phyloP scores from a whole-genome alignment of 179 eudicot species.

The Silene vulgaris region DNA sequence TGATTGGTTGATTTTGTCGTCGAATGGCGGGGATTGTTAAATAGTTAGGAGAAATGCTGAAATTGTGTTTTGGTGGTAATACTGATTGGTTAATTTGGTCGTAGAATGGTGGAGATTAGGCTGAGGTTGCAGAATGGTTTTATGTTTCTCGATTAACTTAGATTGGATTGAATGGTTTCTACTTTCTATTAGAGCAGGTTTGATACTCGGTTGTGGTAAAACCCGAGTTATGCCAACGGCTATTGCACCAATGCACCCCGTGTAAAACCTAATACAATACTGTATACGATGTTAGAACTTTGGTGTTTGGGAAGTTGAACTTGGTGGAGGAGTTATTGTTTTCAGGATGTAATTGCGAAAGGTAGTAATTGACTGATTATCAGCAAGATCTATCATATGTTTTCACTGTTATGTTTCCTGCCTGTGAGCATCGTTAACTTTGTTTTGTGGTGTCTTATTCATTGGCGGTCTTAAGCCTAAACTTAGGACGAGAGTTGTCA shows the following conservation, averaged over 20 bases:
- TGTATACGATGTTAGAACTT: background rate
- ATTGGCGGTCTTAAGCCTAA: no score
- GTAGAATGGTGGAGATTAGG: background rate
- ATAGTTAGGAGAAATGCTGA: background rate
- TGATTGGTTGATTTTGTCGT: no score
- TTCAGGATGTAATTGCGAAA: no score
- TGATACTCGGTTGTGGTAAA: background rate
- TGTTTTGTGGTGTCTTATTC: no score
- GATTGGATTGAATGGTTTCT: background rate
- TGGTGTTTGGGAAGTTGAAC: background rate
- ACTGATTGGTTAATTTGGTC: background rate
- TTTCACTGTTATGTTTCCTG: no score
- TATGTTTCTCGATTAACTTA: background rate
- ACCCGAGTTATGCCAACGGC: no score
- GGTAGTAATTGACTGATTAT: no score
- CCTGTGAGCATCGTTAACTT: no score
- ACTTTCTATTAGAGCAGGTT: background rate
- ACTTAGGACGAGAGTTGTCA: no score
- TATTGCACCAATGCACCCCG: no score
- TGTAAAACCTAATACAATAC: no score
- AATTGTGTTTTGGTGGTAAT: background rate
- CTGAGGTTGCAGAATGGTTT: background rate
- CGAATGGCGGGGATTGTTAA: background rate
- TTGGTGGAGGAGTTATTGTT: conserved; percentile 1
- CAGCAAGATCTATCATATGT: no score